A percentile compares a stretch with the other conserved stretches of the same genome.
Evolutionary conservation across 1,284 basidiomycete genomes (phyloP).

Genomic region (Quambalaria eucalypti): DNA sequence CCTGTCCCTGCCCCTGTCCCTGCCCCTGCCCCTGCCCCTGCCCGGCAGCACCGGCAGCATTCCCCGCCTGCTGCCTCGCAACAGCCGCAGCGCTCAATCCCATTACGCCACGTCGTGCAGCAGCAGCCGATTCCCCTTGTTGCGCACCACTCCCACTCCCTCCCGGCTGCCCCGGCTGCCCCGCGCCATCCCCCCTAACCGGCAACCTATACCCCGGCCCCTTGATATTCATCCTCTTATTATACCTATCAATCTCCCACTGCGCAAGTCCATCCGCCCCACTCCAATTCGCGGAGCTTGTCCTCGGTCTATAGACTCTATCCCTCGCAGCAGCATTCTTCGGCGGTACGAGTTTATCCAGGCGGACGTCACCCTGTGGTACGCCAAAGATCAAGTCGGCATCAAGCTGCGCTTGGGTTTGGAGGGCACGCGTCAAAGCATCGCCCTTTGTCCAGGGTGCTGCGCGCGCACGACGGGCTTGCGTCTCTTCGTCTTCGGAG

Average conservation of each 20-base stretch:
- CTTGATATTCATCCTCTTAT: slow-evolving; percentile 37
- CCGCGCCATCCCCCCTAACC: no score
- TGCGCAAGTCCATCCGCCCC: slow-evolving; percentile 36
- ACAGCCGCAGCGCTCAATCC: no score
- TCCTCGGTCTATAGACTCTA: slow-evolving; percentile 28
- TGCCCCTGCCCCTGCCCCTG: no score
- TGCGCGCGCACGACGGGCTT: slow-evolving; percentile 32
- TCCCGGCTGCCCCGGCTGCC: no score
- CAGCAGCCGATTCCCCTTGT: no score
- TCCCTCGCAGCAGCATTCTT: slow-evolving; percentile 7
- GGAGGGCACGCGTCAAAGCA: slow-evolving; percentile 28
- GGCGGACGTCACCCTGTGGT: slow-evolving; percentile 32
- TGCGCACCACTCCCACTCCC: no score
- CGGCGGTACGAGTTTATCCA: slow-evolving; percentile 35
- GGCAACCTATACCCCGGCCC: neutral
- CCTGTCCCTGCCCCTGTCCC: no score
- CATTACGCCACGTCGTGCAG: no score
- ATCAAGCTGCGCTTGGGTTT: slow-evolving; percentile 31
- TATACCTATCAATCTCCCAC: slow-evolving; percentile 44
- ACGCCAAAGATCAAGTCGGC: slow-evolving; percentile 43
- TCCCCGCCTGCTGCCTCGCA: no score
- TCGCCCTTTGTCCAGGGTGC: slow-evolving; percentile 37
- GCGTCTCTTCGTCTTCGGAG: slow-evolving; percentile 40
- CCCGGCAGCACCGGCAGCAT: no score
- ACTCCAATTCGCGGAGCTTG: slow-evolving; percentile 39